Base-by-base conservation (phyloP, 1,139 yeast species). In the Protomyces pachydermus region DNA sequence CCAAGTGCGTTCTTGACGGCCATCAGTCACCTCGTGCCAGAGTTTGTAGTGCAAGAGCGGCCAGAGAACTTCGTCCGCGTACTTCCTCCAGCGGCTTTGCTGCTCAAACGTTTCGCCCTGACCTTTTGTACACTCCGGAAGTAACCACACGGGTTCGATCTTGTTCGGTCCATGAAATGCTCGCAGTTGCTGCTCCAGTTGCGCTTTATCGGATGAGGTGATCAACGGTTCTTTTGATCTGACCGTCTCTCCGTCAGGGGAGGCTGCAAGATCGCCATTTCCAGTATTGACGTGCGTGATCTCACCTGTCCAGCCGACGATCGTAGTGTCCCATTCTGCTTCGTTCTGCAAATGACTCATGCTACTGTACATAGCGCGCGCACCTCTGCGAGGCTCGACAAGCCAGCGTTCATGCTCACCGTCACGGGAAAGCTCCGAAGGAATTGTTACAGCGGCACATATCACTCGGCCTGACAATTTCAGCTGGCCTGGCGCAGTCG, bases 291-390 rank as follows among this genome's bases (percentile, higher is more conserved):
- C 77, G 65, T 79, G 79, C 12, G 48, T 20, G 68, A 91, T 79
- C 74, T 91, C 98, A 34, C 98, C 98, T 0, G 97, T 88, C 99
- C 99, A 95, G 0, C 91, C 97, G 64, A 95, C 85, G 66, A 90
- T 77, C 68, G 90, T 88, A 56, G 91, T 86, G 69, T 90, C 95
- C 95, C 97, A 93, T 25, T 84, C 82, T 0, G 91, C 82, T 54
- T 83, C 84, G 60, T 84, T 82, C 9, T 69, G 80, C 65, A 93
- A 77, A 71, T 83, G 86, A 68, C 80, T 80, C 68, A 88, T 82
- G 3, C 95, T 85, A 6, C 96, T 84, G 72, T 87, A 87, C 60
- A 91, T 77, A 0, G 98, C 96, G 14, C 95, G 86, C 71, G 88
- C 88, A 1, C 98, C 98, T 32, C 93, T 80, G 20, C 90, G 80